Evolutionary conservation across 2,329 filamentous ascomycete genomes (phyloP), one percentile per base, ranked within the genome.

Genomic region (Phoma sp.): DNA sequence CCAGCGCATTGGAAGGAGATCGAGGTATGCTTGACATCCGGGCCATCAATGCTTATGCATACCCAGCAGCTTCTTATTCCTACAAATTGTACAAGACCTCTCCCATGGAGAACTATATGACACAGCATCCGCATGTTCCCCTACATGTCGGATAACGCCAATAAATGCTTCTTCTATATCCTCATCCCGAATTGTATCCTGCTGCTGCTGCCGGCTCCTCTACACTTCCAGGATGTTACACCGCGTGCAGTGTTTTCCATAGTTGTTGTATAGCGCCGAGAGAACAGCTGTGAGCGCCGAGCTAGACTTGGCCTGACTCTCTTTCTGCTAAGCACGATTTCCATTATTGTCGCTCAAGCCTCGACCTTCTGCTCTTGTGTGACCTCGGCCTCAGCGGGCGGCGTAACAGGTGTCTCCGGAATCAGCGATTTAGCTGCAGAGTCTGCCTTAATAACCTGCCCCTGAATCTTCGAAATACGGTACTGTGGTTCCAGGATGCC

Each of bases 401-500:
- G 41, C 4, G 52, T 49, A 11, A 47, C 36, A 7, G 53, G 47
- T 6, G 32, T 50, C 37, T 60, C 59, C 27, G 61, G 62, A 10
- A 71, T 63, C 29, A 72, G 47, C 32, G 62, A 65, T 52, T 70
- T 71, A 27, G 65, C 67, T 18, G 68, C 68, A 1, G 60, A 61
- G 45, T 73, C 66, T 27, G 68, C 68, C 52, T 63, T 67, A 11
- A 68, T 46, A 30, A 73, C 69, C 52, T 72, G 58, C 3, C 67
- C 64, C 49, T 70, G 65, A 4, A 75, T 63, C 57, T 75, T 60
- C 0, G 60, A 61, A 7, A 75, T 59, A 29, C 73, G 64, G 45
- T 69, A 76, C 51, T 70, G 65, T 3, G 73, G 73, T 55, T 76
- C 73, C 14, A 76, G 58, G 32, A 76, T 71, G 27, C 73, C 73